Base-by-base conservation (phyloP, 371 early-diverging fungal species). In the Umbelopsis sp. region DNA sequence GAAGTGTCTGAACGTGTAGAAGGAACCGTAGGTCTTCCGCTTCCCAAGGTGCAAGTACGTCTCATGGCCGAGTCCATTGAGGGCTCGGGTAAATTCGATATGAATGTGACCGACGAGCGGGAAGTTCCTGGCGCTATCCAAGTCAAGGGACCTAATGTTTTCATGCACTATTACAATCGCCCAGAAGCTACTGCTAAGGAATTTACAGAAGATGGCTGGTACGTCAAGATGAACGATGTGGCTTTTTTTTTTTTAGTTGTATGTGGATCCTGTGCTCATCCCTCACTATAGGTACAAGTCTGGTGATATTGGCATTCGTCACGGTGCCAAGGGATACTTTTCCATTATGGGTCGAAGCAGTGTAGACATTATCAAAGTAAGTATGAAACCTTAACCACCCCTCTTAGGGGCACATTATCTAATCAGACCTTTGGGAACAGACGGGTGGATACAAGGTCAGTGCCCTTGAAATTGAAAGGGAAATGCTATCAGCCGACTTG, bases 401-500 rank as follows among this genome's bases (percentile, higher is more conserved):
- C 41, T 12, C 41, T 22, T 4, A 7, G 41, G 41, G 12, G 12
- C 12, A 41, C 12, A 41, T 7, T 12, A 41, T 41, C 41, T 41
- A 41, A 41, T 41, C 7, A 57, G 12, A 35, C 5, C 44, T 45
- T 20, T 4, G 12, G 46, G 18, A 37, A 35, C 67, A 87, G 85
- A 86, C 89, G 16, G 94, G 94, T 62, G 95, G 95, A 16, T 94
- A 91, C 79, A 96, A 95, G 78, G 79, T 96, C 18, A 91, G 92
- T 1, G 93, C 96, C 0, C 73, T 95, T 50, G 94, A 93, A 71
- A 87, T 96, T 46, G 96, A 96, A 74, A 88, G 92, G 24, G 90
- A 89, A 73, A 67, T 95, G 1, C 72, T 93, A n/a, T 87, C 87
- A 35, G 81, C 85, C 67, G 63, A 65, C 65, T 57, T 83, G 14